Evolutionary conservation across 2,329 filamentous ascomycete species (phyloP), one percentile per base, ranked within the genome.

Genomic region (Aspergillus tanneri): DNA sequence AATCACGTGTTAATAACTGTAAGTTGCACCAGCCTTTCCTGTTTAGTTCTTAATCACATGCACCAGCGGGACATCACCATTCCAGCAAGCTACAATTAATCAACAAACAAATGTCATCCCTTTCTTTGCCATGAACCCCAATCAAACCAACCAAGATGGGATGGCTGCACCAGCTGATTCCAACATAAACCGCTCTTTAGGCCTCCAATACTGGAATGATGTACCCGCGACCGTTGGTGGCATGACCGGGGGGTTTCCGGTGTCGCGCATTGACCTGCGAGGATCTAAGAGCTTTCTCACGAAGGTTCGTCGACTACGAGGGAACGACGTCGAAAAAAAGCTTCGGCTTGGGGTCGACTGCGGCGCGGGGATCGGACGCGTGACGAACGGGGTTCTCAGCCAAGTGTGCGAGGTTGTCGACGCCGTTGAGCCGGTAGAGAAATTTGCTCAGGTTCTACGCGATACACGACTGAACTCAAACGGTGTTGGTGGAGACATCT

Each of bases 381-480:
- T 96, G 50, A 95, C 90, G 0, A 78, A 86, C 47, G 87, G 87
- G 0, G 77, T 96, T 4, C 75, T 96, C 10, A 70, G 85, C 19
- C 76, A 82, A 21, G 73, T 92, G 1, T 84, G 86, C 12, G 74
- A 82, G 10, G 72, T 77, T 2, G 85, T 96, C 5, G 91, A 96
- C 65, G 77, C 95, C 18, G 82, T 96, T 24, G 91, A 96, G 73
- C 92, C 91, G 0, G 82, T 96, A 14, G 74, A 77, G 59, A 90
- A 90, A 64, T 95, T 96, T 69, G 90, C 90, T 1, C 77, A 78
- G 9, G 72, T 75, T 14, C 71, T 95, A 1, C 65, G 67, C 6
- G 62, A 67, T 0, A 55, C 60, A 12, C 53, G 74, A 27, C 63
- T 67, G 35, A 54, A 58, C 4, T 9, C 14, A 3, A 62, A 70